Conservation (phyloP, 805 yeast species). For the Cyberlindnera mycetangii region DNA sequence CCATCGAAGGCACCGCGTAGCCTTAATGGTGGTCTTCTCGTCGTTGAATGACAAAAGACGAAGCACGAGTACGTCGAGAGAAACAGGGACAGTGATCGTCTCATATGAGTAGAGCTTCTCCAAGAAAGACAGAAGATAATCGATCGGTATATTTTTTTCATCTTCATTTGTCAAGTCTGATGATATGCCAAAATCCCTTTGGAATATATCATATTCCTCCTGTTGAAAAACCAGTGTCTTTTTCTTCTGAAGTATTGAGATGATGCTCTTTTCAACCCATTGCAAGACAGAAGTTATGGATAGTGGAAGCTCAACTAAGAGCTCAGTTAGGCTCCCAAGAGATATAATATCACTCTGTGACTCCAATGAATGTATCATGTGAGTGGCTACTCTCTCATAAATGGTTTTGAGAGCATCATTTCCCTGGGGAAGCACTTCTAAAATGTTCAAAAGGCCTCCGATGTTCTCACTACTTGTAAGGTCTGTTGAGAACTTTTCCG, state of each 20-base stretch:
- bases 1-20: slow-evolving; percentile 53
- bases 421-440: slow-evolving; percentile 7
- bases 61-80: slow-evolving; percentile 31
- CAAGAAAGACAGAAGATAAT: slow-evolving; percentile 9
- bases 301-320: slow-evolving; percentile 12
- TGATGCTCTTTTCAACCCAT: slow-evolving; percentile 9
- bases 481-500: slow-evolving; percentile 4
- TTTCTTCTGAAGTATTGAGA: slow-evolving; percentile 2
- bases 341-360: neutral
- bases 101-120: slow-evolving; percentile 19
- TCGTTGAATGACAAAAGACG: slow-evolving; percentile 38
- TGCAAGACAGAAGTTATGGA: slow-evolving; percentile 5
- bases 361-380: neutral
- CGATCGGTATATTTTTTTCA: neutral
- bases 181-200: neutral
- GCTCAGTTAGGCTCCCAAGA: neutral
- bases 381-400: slow-evolving; percentile 2
- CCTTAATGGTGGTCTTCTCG: slow-evolving; percentile 34
- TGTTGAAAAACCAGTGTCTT: slow-evolving; percentile 6
- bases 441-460: slow-evolving; percentile 10
- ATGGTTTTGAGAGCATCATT: neutral
- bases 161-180: too few species aligned
- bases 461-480: slow-evolving; percentile 8
- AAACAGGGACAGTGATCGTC: slow-evolving; percentile 1
- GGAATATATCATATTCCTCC: slow-evolving; percentile 3